phyloP scores from a whole-genome alignment of 805 yeast species.

The Ogataea philodendri region DNA sequence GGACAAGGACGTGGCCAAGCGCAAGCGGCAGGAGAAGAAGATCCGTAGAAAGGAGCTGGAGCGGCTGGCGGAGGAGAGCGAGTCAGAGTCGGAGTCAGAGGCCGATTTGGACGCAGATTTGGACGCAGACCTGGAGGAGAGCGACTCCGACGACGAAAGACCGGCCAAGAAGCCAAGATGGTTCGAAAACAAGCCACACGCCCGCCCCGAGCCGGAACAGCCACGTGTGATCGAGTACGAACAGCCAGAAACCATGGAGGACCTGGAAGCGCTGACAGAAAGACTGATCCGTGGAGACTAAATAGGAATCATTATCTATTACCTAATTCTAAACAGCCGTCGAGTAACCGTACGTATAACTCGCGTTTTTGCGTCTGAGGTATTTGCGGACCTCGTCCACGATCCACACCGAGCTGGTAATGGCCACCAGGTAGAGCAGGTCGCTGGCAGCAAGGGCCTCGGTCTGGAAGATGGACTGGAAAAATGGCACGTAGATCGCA shows the following conservation, averaged over 20 bases:
- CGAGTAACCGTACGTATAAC: conserved; percentile 29
- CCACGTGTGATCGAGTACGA: conserved; percentile 65
- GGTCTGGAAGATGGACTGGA: conserved; percentile 91
- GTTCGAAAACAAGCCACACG: conserved; percentile 42
- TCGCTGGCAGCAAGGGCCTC: conserved; percentile 80
- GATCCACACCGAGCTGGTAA: conserved; percentile 80
- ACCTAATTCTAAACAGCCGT: conserved; percentile 24
- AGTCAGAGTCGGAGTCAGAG: conserved; percentile 25
- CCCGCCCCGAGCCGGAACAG: conserved; percentile 25
- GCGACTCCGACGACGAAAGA: conserved; percentile 35
- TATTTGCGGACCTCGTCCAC: conserved; percentile 81
- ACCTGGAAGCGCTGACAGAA: conserved; percentile 82
- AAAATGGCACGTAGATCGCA: conserved; percentile 90
- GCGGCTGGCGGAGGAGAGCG: conserved; percentile 41
- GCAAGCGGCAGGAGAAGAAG: conserved; percentile 83
- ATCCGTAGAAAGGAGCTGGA: conserved; percentile 82
- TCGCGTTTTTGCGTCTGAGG: conserved; percentile 20
- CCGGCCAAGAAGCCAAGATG: conserved; percentile 44
- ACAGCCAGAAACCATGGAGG: conserved; percentile 88
- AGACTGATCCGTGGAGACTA: conserved; percentile 37
- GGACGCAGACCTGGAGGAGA: conserved; percentile 28
- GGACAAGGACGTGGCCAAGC: conserved; percentile 75
- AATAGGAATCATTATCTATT: conserved; percentile 3
- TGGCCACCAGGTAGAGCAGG: conserved; percentile 53
- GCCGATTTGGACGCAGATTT: conserved; percentile 27